phyloP scores from a whole-genome alignment of 345 rosid genomes.

The Eucalyptus dawsonii region DNA sequence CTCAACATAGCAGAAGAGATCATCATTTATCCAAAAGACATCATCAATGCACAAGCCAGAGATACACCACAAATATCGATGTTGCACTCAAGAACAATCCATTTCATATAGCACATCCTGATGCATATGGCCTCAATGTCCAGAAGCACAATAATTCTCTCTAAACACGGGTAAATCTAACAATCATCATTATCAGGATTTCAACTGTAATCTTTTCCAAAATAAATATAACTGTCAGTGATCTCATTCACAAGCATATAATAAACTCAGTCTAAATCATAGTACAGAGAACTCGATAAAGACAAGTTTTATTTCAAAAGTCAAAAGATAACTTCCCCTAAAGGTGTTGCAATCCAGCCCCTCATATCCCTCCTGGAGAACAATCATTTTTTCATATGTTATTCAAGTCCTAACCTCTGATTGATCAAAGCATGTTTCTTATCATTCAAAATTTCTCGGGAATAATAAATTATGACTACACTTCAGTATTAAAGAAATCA shows the following conservation, averaged over 20 bases:
- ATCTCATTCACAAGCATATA: neutral
- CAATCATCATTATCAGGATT: neutral
- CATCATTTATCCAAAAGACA: neutral
- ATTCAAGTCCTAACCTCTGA: neutral
- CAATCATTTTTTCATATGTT: neutral
- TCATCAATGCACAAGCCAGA: neutral
- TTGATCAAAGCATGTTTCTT: neutral
- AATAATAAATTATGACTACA: neutral
- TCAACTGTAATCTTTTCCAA: neutral
- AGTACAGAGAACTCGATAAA: neutral
- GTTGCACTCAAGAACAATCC: neutral
- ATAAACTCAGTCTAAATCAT: neutral
- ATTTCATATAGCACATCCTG: neutral
- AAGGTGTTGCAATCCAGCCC: neutral
- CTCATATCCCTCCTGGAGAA: neutral
- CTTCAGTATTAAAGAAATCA: neutral
- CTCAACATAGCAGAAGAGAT: neutral
- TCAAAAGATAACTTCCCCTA: neutral
- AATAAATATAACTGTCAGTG: neutral
- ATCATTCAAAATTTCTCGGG: neutral
- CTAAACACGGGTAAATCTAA: neutral
- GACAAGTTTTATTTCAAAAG: neutral
- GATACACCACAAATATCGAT: neutral
- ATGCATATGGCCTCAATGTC: neutral
- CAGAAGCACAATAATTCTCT: neutral